phyloP scores from a whole-genome alignment of 345 rosid genomes.

The Linum tenue region DNA sequence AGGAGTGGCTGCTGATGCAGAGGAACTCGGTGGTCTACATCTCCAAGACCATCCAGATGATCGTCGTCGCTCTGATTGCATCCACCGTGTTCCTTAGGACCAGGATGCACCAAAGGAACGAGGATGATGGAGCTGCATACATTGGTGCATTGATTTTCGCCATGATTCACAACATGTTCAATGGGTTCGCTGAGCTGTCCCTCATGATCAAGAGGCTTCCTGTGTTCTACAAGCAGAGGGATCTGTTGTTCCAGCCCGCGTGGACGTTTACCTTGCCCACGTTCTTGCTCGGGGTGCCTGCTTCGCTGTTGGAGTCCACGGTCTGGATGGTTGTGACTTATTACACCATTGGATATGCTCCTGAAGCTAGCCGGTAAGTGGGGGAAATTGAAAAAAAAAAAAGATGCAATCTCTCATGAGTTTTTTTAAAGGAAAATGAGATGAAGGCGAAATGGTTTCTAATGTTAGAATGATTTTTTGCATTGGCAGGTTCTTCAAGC shows the following conservation, averaged over 20 bases:
- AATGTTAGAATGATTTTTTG: too few species aligned
- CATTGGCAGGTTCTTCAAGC: constrained; percentile 71
- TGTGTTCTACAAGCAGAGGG: constrained; percentile 88
- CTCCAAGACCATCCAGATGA: constrained; percentile 60
- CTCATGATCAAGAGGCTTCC: constrained; percentile 65
- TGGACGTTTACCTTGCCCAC: constrained; percentile 80
- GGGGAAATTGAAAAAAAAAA: too few species aligned
- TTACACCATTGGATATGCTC: constrained; percentile 62
- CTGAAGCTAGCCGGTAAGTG: constrained; percentile 57
- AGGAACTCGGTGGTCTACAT: constrained; percentile 63
- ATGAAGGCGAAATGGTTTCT: too few species aligned
- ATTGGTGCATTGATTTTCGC: constrained; percentile 48
- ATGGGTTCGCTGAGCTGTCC: constrained; percentile 78
- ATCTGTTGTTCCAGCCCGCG: constrained; percentile 67
- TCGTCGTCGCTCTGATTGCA: constrained; percentile 40
- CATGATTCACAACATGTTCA: constrained; percentile 73
- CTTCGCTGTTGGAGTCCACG: constrained; percentile 57
- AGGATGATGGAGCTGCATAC: constrained; percentile 39
- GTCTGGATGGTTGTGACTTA: constrained; percentile 62
- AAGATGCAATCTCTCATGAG: too few species aligned
- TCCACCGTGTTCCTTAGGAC: constrained; percentile 60
- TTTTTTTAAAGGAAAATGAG: too few species aligned
- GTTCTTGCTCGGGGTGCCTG: constrained; percentile 53
- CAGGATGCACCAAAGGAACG: constrained; percentile 47
- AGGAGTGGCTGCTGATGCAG: constrained; percentile 61